phyloP scores from a whole-genome alignment of 495 filamentous ascomycete species.

The Glarea lozoyensis region DNA sequence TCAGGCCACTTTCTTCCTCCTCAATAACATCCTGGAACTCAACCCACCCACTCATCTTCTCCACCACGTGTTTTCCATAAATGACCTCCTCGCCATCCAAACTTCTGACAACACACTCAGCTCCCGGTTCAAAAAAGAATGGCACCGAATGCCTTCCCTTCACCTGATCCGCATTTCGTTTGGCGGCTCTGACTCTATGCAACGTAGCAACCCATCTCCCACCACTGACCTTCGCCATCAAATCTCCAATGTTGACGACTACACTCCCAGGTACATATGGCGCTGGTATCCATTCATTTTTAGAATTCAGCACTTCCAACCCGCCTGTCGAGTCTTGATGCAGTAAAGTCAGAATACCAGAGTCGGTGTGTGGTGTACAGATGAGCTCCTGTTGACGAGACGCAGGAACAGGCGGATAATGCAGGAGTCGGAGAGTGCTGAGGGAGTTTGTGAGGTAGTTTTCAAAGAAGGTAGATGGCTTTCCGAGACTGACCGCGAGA shows the following conservation, averaged over 20 bases:
- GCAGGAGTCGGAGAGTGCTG: constrained; percentile 45
- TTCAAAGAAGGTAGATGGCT: constrained; percentile 29
- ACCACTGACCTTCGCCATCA: constrained; percentile 33
- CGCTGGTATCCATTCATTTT: constrained; percentile 33
- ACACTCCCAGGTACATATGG: constrained; percentile 35
- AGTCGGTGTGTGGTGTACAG: constrained; percentile 38
- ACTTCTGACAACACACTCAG: constrained; percentile 29
- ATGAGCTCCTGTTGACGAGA: constrained; percentile 28
- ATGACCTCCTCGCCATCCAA: constrained; percentile 26
- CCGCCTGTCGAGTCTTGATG: constrained; percentile 34
- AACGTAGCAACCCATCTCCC: constrained; percentile 36
- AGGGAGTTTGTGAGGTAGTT: constrained; percentile 30
- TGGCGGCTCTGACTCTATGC: constrained; percentile 29
- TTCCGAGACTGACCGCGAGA: constrained; percentile 31
- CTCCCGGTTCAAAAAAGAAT: constrained; percentile 42
- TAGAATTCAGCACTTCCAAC: constrained; percentile 39
- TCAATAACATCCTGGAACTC: constrained; percentile 28
- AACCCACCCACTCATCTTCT: constrained; percentile 39
- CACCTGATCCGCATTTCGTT: constrained; percentile 9
- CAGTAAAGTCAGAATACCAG: constrained; percentile 31
- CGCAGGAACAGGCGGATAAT: constrained; percentile 43
- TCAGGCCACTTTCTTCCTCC: too few species aligned
- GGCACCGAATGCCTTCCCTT: constrained; percentile 35
- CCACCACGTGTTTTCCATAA: constrained; percentile 36
- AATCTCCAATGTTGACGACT: constrained; percentile 41